Evolutionary conservation across 1,284 basidiomycete genomes (phyloP), one percentile per base, ranked within the genome.

Genomic region (Cryptococcus sp.): DNA sequence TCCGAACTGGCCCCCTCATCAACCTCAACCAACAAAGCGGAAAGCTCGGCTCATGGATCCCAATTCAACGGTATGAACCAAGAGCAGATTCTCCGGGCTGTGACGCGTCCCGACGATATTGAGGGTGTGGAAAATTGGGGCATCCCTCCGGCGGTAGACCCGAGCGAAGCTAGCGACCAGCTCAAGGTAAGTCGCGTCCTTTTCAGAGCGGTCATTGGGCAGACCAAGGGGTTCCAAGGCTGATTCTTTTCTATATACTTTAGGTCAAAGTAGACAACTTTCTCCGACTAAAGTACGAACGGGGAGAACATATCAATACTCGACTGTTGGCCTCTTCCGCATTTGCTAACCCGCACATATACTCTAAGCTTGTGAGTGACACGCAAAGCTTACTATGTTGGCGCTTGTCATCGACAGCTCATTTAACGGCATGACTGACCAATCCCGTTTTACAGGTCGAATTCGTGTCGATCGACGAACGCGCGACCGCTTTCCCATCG

Each of bases 301-400:
- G 88, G n/a, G 81, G 80, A 0, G 87, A 87, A 63, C 93, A 96
- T 73, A 97, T 96, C 81, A 98, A 98, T 75, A 90, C 93, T 73
- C 90, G 90, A 0, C 84, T 99, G 39, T 89, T 94, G 85, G 84
- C 86, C 8, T 92, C 89, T 65, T 87, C 91, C 25, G 86, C 91
- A 0, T 98, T 97, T 78, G 87, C 91, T 27, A 98, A 99, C 71
- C 95, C 95, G 0, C 90, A 96, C 73, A 85, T 98, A 13, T 95
- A 95, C 75, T 83, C 89, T 3, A 91, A 93, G 67, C 85, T 99
- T 1, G 77, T 75, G 41, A 52, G 73, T 67, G 1, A 4, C 2
- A 13, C 8, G 42, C 42, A 8, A 22, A 2, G 2, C 22, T n/a
- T 22, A 15, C 15, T 15, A 13, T 35, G 10, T 10, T 10, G 31